Conservation (phyloP, 2,329 filamentous ascomycete species). For the Arthrobotrys sphaeroides region DNA sequence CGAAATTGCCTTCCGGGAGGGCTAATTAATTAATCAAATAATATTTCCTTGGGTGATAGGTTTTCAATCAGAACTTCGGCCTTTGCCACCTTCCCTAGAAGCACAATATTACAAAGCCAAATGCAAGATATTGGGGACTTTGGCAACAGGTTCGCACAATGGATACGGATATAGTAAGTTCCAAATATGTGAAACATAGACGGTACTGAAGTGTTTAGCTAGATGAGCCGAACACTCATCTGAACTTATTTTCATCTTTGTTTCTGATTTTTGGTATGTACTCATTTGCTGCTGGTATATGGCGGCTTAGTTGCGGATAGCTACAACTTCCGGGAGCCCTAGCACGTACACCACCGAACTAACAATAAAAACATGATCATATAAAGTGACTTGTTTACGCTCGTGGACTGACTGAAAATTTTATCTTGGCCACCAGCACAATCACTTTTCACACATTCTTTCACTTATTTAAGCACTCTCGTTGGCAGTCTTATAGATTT, state of each 20-base stretch:
- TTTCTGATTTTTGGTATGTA: not conserved
- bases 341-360: no score
- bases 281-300: not conserved
- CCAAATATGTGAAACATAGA: not conserved
- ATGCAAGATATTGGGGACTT: not conserved
- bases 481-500: not conserved
- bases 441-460: no score
- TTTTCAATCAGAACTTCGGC: not conserved
- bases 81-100: not conserved
- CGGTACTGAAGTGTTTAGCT: not conserved
- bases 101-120: not conserved
- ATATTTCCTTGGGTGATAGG: not conserved
- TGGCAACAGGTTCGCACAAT: conserved; percentile 4
- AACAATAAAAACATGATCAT: not conserved
- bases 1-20: no score
- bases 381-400: no score
- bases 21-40: no score
- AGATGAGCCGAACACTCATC: not conserved
- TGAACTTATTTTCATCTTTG: conserved; percentile 1
- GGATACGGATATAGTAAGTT: conserved; percentile 3
- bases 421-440: no score
- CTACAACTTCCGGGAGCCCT: no score
- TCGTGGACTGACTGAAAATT: no score
- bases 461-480: not conserved
- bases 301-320: no score